Conservation (phyloP, 768 basidiomycete species). For the Paxillus involutus region DNA sequence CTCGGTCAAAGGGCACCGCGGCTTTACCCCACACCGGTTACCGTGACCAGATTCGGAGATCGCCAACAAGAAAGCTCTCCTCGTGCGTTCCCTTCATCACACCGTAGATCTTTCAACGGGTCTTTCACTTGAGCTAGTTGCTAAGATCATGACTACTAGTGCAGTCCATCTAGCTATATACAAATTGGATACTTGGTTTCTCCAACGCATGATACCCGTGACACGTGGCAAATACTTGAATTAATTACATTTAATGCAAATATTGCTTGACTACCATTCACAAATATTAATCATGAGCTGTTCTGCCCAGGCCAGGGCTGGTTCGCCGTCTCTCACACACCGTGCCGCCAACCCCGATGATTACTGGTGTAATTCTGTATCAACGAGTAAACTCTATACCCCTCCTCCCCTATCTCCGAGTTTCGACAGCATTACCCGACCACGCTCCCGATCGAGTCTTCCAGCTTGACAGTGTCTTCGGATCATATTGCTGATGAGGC, state of each 20-base stretch:
- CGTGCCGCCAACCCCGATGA: neutral
- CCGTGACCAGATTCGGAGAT: neutral
- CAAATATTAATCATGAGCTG: neutral
- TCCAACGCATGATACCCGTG: no score
- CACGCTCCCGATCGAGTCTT: constrained; percentile 18
- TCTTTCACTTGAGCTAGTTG: no score
- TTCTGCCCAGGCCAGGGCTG: neutral
- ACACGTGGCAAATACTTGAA: no score
- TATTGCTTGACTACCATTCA: neutral
- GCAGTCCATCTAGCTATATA: no score
- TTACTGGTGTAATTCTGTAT: constrained; percentile 1
- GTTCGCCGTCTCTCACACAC: neutral
- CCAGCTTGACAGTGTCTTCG: constrained; percentile 26
- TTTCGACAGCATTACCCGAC: constrained; percentile 19
- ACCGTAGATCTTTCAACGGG: no score
- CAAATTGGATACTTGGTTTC: no score
- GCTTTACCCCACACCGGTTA: neutral
- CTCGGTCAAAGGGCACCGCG: neutral
- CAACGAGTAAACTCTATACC: constrained; percentile 15
- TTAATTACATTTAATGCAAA: no score
- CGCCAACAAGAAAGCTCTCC: no score
- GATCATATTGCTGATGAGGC: constrained; percentile 38
- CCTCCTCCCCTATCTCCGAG: constrained; percentile 13
- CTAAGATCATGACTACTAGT: no score
- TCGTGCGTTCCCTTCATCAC: no score